These are phyloP conservation scores for Fusarium nodosum DNA, from an alignment of 2,329 filamentous ascomycete genomes.

Conservation along the genomic window DNA sequence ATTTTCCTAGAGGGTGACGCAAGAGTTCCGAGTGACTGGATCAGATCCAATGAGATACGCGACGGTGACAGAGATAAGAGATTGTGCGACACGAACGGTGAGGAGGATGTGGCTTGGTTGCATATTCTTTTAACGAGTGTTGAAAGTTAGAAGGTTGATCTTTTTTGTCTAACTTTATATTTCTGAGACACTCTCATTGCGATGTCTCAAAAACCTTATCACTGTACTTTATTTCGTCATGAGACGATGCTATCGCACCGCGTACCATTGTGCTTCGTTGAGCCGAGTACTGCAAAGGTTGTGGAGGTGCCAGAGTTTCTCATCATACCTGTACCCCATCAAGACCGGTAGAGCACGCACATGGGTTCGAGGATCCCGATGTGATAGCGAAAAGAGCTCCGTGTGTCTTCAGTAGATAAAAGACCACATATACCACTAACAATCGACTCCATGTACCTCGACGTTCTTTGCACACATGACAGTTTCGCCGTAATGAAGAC, in stretches of 20 bases:
- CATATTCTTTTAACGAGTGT: background rate
- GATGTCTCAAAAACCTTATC: background rate
- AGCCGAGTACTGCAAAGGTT: background rate
- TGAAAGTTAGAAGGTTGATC: background rate
- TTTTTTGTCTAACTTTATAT: background rate
- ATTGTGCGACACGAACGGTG: background rate
- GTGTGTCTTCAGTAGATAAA: too few relatives aligned
- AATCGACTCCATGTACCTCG: too few relatives aligned
- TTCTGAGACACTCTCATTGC: background rate
- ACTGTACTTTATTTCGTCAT: background rate
- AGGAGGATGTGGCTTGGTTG: background rate
- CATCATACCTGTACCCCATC: background rate
- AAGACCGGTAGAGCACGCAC: too few relatives aligned
- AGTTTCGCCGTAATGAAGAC: too few relatives aligned
- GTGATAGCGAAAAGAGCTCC: too few relatives aligned
- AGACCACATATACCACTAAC: too few relatives aligned
- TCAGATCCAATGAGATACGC: background rate
- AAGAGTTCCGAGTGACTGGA: slow-evolving; percentile 1
- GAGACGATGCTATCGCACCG: too few relatives aligned
- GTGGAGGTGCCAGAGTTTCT: background rate
- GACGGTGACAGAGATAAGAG: background rate
- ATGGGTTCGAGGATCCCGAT: too few relatives aligned
- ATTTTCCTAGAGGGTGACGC: background rate
- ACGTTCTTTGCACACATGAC: too few relatives aligned
- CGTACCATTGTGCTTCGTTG: too few relatives aligned